Percentiles rank a stretch among this genome's conserved stretches.
Evolutionary conservation across 805 yeast species (phyloP).

Genomic region (Ogataea allantospora): DNA sequence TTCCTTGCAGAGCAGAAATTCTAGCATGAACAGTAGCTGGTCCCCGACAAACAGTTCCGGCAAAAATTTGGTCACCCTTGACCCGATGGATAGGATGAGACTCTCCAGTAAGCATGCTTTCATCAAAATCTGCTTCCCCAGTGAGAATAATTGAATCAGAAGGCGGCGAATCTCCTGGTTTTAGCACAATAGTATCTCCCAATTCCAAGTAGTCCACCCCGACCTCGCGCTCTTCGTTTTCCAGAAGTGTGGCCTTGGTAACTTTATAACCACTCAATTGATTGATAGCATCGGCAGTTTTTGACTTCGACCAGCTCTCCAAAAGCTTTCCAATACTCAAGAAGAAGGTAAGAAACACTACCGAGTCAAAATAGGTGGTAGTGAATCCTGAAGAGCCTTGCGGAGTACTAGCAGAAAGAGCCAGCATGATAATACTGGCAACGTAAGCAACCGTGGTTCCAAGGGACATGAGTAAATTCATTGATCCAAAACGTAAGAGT

Average conservation of each 20-base stretch:
- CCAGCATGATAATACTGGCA: constrained; percentile 59
- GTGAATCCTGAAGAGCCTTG: constrained; percentile 41
- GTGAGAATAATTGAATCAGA: constrained; percentile 52
- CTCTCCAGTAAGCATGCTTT: constrained; percentile 63
- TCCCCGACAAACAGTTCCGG: constrained; percentile 72
- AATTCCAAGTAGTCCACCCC: constrained; percentile 47
- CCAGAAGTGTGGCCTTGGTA: constrained; percentile 45
- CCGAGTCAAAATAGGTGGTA: constrained; percentile 76
- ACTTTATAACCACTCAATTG: constrained; percentile 52
- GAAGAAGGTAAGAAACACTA: constrained; percentile 71
- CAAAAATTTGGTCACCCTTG: constrained; percentile 64
- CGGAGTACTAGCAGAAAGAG: constrained; percentile 38
- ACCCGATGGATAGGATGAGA: constrained; percentile 55
- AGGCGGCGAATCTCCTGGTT: constrained; percentile 60
- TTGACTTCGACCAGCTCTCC: constrained; percentile 63
- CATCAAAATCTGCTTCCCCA: constrained; percentile 53
- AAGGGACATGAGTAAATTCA: constrained; percentile 68
- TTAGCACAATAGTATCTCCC: constrained; percentile 48
- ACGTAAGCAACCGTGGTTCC: constrained; percentile 75
- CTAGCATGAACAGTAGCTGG: constrained; percentile 51
- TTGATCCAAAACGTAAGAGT: constrained; percentile 69
- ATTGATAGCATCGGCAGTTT: constrained; percentile 64
- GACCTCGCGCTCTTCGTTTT: constrained; percentile 26
- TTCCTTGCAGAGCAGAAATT: constrained; percentile 57
- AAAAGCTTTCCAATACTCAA: constrained; percentile 66